Evolutionary conservation across 208 protist species (phyloP).

Genomic region (Crithidia bombi): DNA sequence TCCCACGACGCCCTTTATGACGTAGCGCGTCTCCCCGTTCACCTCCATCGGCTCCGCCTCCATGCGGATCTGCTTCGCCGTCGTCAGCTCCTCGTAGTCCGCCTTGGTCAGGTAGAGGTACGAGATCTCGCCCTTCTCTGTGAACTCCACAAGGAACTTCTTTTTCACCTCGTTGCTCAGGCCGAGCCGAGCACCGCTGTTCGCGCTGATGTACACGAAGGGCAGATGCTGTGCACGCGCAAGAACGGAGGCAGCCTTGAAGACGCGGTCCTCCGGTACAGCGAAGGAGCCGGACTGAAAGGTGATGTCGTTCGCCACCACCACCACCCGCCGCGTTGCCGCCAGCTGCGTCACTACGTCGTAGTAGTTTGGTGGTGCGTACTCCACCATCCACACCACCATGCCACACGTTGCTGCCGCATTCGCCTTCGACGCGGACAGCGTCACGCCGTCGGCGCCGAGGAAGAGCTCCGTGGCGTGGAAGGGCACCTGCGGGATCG

Average conservation of each 20-base stretch:
- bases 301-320: slow-evolving; percentile 99
- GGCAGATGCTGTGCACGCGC: slow-evolving; percentile 91
- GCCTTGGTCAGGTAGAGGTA: slow-evolving; percentile 95
- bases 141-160: slow-evolving; percentile 92
- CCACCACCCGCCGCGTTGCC: slow-evolving; percentile 84
- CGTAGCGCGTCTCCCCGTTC: slow-evolving; percentile 78
- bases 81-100: slow-evolving; percentile 82
- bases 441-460: slow-evolving; percentile 32
- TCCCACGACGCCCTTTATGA: slow-evolving; percentile 94
- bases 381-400: slow-evolving; percentile 93
- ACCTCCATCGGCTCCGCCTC: slow-evolving; percentile 44
- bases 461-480: slow-evolving; percentile 61
- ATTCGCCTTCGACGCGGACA: slow-evolving; percentile 29
- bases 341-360: slow-evolving; percentile 36
- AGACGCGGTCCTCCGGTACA: slow-evolving; percentile 95
- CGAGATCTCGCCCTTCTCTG: slow-evolving; percentile 82
- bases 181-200: slow-evolving; percentile 98
- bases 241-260: slow-evolving; percentile 84
- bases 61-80: slow-evolving; percentile 49
- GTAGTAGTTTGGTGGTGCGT: slow-evolving; percentile 93
- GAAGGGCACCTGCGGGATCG: slow-evolving; percentile 43
- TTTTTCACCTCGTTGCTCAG: slow-evolving; percentile 94
- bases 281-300: slow-evolving; percentile 97
- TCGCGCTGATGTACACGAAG: slow-evolving; percentile 97
- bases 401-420: slow-evolving; percentile 82